These are phyloP conservation scores for Tolypocladium cylindrosporum DNA, from an alignment of 2,329 filamentous ascomycete genomes.

Conservation along the genomic window DNA sequence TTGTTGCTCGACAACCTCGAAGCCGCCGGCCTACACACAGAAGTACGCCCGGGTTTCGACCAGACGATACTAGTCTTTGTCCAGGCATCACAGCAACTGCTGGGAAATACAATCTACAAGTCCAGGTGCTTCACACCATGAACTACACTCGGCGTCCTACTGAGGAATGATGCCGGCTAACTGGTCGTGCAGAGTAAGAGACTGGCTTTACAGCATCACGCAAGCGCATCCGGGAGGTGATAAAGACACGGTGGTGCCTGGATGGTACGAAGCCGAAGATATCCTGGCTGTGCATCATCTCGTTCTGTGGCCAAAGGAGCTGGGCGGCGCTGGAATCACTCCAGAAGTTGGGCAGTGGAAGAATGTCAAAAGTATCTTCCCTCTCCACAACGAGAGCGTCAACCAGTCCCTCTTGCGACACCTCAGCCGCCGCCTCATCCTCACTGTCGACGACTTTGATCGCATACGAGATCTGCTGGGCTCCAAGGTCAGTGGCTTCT, in stretches of 20 bases:
- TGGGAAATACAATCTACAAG: constrained; percentile 58
- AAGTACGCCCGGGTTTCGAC: constrained; percentile 62
- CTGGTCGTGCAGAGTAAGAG: constrained; percentile 46
- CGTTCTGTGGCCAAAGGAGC: constrained; percentile 44
- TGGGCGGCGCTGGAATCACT: constrained; percentile 54
- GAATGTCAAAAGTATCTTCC: constrained; percentile 51
- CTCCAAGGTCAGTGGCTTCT: constrained; percentile 32
- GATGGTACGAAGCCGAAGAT: constrained; percentile 51
- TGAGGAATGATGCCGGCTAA: neutral
- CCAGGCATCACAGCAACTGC: constrained; percentile 49
- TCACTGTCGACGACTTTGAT: constrained; percentile 43
- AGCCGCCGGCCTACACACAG: constrained; percentile 54
- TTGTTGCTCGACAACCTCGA: constrained; percentile 48
- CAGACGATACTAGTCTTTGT: constrained; percentile 58
- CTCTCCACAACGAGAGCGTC: constrained; percentile 47
- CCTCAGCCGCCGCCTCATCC: constrained; percentile 41
- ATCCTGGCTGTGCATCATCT: constrained; percentile 63
- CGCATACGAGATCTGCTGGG: constrained; percentile 52
- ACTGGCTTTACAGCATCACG: constrained; percentile 65
- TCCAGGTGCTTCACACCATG: neutral
- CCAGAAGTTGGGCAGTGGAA: constrained; percentile 48
- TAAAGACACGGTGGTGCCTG: constrained; percentile 42
- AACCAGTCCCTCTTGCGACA: constrained; percentile 49
- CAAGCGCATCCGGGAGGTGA: constrained; percentile 49
- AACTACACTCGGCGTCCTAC: no score